Evolutionary conservation across 441 rosid genomes (phyloP), one percentile per base, ranked within the genome.

Genomic region (Biscutella auriculata): DNA sequence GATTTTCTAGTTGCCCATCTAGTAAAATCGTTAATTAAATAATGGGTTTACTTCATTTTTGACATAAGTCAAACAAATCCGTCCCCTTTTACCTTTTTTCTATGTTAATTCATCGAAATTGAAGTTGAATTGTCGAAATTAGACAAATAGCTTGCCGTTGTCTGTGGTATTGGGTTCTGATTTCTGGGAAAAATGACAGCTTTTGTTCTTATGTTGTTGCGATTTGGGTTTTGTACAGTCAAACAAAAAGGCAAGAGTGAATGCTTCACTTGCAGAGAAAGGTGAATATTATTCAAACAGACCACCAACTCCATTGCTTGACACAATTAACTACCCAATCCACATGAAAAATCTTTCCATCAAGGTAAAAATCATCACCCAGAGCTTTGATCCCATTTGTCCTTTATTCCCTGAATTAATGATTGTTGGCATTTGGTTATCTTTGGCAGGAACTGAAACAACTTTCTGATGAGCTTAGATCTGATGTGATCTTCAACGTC

Each of bases 401-500:
- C 15, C 4, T 43, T 1, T 2, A 0, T 41, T 3, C 14, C 8
- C 2, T 6, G 21, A 21, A n/a, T 48, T 60, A 11, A 36, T 48
- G 13, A 10, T 12, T 63, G 12, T 40, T 56, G 50, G 9, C n/a
- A 9, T 57, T 16, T 34, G 45, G n/a, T n/a, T n/a, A n/a, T n/a
- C n/a, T n/a, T n/a, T n/a, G n/a, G n/a, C n/a, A n/a, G 95, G 95
- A 90, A 63, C 76, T 90, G 60, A 87, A 80, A 55, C 95, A 90
- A 35, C 84, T 90, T 1, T 78, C 86, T 4, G 95, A 87, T n/a
- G 95, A 90, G 79, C 55, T 90, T 75, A 71, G 96, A 60, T 83
- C 95, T 1, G 97, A 90, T 57, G 95, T 90, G 63, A 79, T 90
- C 65, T 87, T 87, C 58, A 83, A 78, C 41, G 96, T 90, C 21